A percentile compares a stretch with the other conserved stretches of the same genome.
phyloP scores from a whole-genome alignment of 345 rosid genomes.

The Populus tremula region DNA sequence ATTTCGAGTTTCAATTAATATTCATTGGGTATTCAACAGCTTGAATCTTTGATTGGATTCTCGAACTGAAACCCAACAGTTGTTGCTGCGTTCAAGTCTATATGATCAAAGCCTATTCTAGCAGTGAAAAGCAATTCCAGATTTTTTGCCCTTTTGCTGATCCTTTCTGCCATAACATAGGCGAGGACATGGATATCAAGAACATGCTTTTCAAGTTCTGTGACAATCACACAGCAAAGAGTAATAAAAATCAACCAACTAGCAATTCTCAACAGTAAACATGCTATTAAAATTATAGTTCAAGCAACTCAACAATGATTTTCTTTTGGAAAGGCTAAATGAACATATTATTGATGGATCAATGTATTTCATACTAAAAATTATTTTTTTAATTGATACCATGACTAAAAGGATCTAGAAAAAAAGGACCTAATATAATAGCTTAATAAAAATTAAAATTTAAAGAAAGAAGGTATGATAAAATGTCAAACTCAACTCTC shows the following conservation, averaged over 20 bases:
- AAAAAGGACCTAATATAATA: too few species aligned
- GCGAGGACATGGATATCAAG: conserved; percentile 85
- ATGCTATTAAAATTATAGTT: too few species aligned
- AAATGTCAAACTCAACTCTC: accelerated
- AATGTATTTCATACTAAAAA: too few species aligned
- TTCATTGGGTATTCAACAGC: neutral
- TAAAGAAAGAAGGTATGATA: accelerated
- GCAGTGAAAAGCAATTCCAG: conserved; percentile 81
- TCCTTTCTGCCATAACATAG: conserved; percentile 82
- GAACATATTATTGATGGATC: too few species aligned
- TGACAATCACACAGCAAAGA: neutral
- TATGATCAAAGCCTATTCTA: conserved; percentile 87
- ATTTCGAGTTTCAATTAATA: too few species aligned
- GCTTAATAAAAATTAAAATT: too few species aligned
- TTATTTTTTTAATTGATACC: too few species aligned
- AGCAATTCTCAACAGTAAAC: too few species aligned
- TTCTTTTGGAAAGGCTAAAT: too few species aligned
- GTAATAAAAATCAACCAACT: neutral
- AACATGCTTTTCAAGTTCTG: conserved; percentile 85
- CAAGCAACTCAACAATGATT: too few species aligned
- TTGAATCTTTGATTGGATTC: neutral
- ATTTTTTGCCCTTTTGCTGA: conserved; percentile 74
- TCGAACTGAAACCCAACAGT: conserved; percentile 49
- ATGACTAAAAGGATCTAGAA: accelerated
- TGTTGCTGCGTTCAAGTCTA: conserved; percentile 81